Base-by-base conservation (phyloP, 2,329 filamentous ascomycete species). In the Beauveria caledonica region DNA sequence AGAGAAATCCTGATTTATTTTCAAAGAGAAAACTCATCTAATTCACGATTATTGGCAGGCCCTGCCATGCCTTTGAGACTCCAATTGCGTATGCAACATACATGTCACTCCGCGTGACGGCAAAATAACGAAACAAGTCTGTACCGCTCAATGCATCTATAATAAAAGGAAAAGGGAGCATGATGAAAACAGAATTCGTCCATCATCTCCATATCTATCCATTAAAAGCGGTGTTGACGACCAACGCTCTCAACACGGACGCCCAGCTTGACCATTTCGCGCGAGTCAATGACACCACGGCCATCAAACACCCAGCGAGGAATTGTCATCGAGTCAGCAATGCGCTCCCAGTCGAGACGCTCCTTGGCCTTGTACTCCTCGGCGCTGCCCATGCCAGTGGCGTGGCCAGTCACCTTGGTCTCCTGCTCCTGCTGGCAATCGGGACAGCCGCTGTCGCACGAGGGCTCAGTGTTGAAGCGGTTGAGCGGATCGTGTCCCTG, bases 231-330 rank as follows among this genome's bases (percentile, higher is more conserved):
- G 67, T 76, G 73, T 66, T 77, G 77, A 23, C 77, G 75, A 21
- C 81, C 81, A 39, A 83, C 76, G 63, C 77, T 80, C 72, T 82
- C 78, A 10, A 83, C 78, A 19, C 75, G 72, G 54, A 83, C 73
- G 15, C 78, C 80, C n/a, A 83, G 70, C 70, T 76, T 76, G 44
- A 72, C 71, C 74, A 82, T 77, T 64, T 76, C 73, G 23, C 71
- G 69, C 19, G 73, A 74, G 64, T 83, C 78, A 51, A 83, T 76
- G 33, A 82, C 76, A 44, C 80, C 79, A 59, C 78, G 78, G n/a
- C 81, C 81, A 62, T 84, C 80, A 70, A 84, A 84, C 27, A 83
- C 72, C 79, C 79, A 82, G 60, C 76, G 78, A 11, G 81, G 80
- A 70, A 79, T 77, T 53, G 73, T 73, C 79, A 83, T 82, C 63